Evolutionary conservation across 306 rosid species (phyloP), one percentile per base, ranked within the genome.

Genomic region (Ormosia emarginata): DNA sequence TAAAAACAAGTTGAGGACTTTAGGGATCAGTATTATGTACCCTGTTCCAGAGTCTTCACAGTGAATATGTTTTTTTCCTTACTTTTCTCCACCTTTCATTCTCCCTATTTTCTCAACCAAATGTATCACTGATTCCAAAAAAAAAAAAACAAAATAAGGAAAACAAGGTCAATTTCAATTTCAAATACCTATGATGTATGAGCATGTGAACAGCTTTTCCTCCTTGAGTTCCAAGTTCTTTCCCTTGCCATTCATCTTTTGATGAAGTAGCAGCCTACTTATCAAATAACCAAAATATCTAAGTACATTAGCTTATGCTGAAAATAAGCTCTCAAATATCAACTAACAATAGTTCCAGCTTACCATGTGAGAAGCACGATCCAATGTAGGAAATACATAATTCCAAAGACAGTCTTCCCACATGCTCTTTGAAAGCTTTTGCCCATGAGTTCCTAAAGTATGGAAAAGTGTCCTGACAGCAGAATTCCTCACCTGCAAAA

Each of bases 121-220:
- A 61, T 70, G 47, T 71, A 71, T 36, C 30, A 67, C 36, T 50
- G 14, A 64, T 52, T 52, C 67, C 58, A 81, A 33, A 68, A 74
- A 81, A 33, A 68, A 74, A 79, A 68, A 41, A 49, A 66, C 14
- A 24, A 56, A 72, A 75, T 40, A 34, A 29, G 73, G 32, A 66
- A 59, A 82, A 57, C 49, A 78, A 63, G 58, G 33, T 59, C 4
- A 29, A 67, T 7, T 58, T 53, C 61, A 83, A 86, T 58, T 49
- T 82, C 44, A 74, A 62, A 78, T 86, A 95, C 99, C 98, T 93
- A 81, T 95, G 99, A 90, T 95, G 99, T 87, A 95, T 90, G 86
- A 95, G 98, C 99, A 95, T 95, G 85, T 93, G 99, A 84, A 95
- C 92, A 33, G 99, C 95, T 88, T 95, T 95, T 83, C 99, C 98